A percentile compares a stretch with the other conserved stretches of the same genome.
Conservation (phyloP, 805 yeast genomes). For the Ogataea henricii region DNA sequence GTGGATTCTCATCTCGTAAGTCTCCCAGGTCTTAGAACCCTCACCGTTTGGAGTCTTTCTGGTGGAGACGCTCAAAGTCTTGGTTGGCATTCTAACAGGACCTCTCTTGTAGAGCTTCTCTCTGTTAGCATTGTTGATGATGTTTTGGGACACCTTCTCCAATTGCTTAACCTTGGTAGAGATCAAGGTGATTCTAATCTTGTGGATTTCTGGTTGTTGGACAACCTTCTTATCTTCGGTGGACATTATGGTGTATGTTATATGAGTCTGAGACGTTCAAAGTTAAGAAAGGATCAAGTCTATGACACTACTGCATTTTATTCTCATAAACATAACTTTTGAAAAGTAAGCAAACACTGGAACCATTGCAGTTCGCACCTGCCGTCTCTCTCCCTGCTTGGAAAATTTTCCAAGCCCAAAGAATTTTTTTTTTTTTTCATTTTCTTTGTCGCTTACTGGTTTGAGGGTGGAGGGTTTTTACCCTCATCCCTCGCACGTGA, state of each 20-base stretch:
- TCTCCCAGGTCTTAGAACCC: constrained; percentile 99
- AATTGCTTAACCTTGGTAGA: constrained; percentile 98
- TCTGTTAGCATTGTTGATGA: constrained; percentile 83
- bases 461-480: constrained; percentile 12
- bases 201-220: constrained; percentile 82
- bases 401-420: constrained; percentile 10
- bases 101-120: constrained; percentile 91
- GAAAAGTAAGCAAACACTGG: constrained; percentile 2
- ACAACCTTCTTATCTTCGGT: constrained; percentile 85
- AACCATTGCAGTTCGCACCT: constrained; percentile 1
- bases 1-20: constrained; percentile 99
- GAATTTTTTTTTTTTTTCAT: not conserved
- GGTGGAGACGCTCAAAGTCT: constrained; percentile 96
- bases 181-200: constrained; percentile 98
- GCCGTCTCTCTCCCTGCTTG: constrained; percentile 4
- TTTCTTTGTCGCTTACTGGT: constrained; percentile 5
- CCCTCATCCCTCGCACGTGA: constrained; percentile 17
- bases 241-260: constrained; percentile 49
- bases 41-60: constrained; percentile 99
- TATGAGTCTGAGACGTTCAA: constrained; percentile 40
- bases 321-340: constrained; percentile 1
- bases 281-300: constrained; percentile 20
- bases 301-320: not conserved
- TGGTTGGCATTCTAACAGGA: constrained; percentile 99
- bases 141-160: constrained; percentile 93